Evolutionary conservation across 176 grass and related monocot species (phyloP).

Genomic region (Melocanna baccifera): DNA sequence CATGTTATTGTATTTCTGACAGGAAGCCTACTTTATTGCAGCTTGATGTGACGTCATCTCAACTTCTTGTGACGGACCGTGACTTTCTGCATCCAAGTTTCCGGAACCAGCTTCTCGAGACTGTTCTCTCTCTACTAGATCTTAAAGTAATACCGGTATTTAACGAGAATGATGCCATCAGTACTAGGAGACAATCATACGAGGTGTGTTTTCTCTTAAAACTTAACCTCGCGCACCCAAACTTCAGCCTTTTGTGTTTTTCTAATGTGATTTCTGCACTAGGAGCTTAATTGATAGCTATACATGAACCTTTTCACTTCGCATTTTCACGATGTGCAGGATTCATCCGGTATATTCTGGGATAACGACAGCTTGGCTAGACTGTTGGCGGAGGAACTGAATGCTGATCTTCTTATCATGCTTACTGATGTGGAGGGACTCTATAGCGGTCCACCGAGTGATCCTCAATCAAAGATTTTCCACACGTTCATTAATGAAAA

Average conservation of each 20-base stretch:
- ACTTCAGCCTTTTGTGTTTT: neutral
- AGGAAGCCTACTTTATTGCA: conserved; percentile 18
- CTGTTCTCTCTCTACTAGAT: conserved; percentile 60
- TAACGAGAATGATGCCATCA: conserved; percentile 96
- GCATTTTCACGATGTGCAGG: conserved; percentile 35
- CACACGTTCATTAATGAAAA: conserved; percentile 88
- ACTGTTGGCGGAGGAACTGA: conserved; percentile 73
- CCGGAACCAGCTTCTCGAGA: conserved; percentile 72
- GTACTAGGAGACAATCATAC: conserved; percentile 76
- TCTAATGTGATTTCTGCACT: neutral
- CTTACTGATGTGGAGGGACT: conserved; percentile 97
- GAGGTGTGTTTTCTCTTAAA: conserved; percentile 54
- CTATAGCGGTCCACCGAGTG: conserved; percentile 83
- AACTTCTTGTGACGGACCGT: conserved; percentile 92
- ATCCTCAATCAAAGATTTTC: conserved; percentile 83
- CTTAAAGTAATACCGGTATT: conserved; percentile 86
- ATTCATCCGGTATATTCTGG: conserved; percentile 95
- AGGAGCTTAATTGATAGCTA: neutral
- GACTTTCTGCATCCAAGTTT: conserved; percentile 83
- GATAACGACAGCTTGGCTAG: conserved; percentile 95
- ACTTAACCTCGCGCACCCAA: neutral
- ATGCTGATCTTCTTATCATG: conserved; percentile 88
- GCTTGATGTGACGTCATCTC: conserved; percentile 93
- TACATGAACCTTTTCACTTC: neutral
- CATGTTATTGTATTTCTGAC: neutral